Evolutionary conservation across 2,329 filamentous ascomycete genomes (phyloP), one percentile per base, ranked within the genome.

Genomic region (Rhynchosporium graminicola): DNA sequence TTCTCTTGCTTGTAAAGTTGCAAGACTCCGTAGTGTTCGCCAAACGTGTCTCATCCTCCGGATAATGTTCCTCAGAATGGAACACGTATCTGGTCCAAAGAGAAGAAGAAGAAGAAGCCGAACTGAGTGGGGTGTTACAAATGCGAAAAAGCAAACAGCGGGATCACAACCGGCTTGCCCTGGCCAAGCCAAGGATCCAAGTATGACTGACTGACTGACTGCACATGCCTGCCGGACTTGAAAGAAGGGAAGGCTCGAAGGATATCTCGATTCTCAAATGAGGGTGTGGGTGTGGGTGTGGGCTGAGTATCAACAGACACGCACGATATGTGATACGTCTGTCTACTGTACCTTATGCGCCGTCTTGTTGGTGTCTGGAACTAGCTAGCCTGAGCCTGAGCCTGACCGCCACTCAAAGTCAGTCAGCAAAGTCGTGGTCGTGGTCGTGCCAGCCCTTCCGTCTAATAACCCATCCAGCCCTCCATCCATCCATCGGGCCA

Each of bases 321-420:
- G 48, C 48, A 51, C 48, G 38, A 20, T 15, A 2, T 57, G 13
- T 60, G 48, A 60, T 60, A 54, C 48, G 48, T 40, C 50, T 50
- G 20, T 20, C 20, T 20, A 20, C 20, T 20, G 20, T 20, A 60
- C 58, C 29, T 36, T 38, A n/a, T 33, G 36, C 47, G 47, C 47
- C 12, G 12, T 4, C 29, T 20, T 20, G 20, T 20, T 20, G 20
- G 20, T 20, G 20, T 20, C 20, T 20, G 20, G 20, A 20, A 20
- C 20, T 20, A 20, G 20, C 20, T 20, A 20, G 20, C 20, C 20
- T 20, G 20, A 20, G 20, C 20, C 20, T 20, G 20, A 20, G 58
- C 13, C 50, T 60, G 58, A 60, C 58, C 58, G 58, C 55, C 43
- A 26, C 43, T 57, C 55, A 28, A 33, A 57, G 47, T 51, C 48